Percentiles rank a stretch among this genome's conserved stretches.
phyloP scores from a whole-genome alignment of 345 rosid species.

The Lepidium didymum region DNA sequence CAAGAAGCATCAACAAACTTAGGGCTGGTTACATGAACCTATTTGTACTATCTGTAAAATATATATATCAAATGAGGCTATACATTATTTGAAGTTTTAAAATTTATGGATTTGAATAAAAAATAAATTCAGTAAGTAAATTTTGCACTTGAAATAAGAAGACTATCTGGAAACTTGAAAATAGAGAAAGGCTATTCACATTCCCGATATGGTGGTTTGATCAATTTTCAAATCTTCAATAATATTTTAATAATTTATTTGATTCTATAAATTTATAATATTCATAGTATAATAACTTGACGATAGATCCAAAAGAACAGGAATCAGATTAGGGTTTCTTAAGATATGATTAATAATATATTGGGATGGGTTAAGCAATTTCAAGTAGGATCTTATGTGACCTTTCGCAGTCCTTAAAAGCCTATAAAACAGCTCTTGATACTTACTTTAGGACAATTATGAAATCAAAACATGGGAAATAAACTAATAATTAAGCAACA shows the following conservation, averaged over 20 bases:
- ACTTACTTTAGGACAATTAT: conserved; percentile 7
- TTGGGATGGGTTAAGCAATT: conserved; percentile 10
- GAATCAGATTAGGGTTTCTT: conserved; percentile 17
- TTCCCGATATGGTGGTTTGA: conserved; percentile 9
- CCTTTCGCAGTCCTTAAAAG: conserved; percentile 18
- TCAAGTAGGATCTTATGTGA: conserved; percentile 2
- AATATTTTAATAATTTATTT: not conserved
- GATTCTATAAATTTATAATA: conserved; percentile 4
- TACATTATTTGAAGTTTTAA: too few relatives aligned
- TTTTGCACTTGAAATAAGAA: not conserved
- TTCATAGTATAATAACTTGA: not conserved
- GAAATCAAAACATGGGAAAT: conserved; percentile 2
- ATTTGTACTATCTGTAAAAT: too few relatives aligned
- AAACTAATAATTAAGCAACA: not conserved
- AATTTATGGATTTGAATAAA: too few relatives aligned
- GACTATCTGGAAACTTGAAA: conserved; percentile 2
- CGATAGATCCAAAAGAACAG: conserved; percentile 18
- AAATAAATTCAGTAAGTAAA: too few relatives aligned
- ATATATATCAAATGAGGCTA: too few relatives aligned
- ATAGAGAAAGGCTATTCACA: conserved; percentile 7
- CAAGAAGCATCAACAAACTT: too few relatives aligned
- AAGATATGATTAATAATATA: conserved; percentile 4
- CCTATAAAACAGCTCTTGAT: conserved; percentile 17
- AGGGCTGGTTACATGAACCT: too few relatives aligned
- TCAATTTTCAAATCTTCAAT: conserved; percentile 7